Evolutionary conservation across 139 green algal genomes (phyloP).

Genomic region (Asterochloris erici): DNA sequence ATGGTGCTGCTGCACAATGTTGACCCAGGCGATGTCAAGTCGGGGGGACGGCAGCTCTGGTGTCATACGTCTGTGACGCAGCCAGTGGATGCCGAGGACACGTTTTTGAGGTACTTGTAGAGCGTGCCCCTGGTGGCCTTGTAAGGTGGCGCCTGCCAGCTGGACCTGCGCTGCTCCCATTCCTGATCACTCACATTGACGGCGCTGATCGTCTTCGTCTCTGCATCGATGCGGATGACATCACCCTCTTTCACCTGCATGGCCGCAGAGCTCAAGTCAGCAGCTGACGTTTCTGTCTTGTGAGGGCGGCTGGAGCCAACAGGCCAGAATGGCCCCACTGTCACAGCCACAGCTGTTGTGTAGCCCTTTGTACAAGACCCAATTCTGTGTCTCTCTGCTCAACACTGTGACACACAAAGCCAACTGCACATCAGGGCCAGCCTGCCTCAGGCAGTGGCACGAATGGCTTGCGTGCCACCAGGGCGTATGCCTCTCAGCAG

Average conservation of each 20-base stretch:
- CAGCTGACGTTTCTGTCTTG: background rate
- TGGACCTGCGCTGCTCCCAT: constrained; percentile 49
- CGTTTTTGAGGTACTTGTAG: constrained; percentile 98
- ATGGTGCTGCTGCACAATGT: background rate
- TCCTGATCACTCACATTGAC: constrained; percentile 71
- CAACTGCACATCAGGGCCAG: background rate
- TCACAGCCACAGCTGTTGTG: background rate
- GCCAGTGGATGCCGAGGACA: constrained; percentile 76
- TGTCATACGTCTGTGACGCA: constrained; percentile 90
- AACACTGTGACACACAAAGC: background rate
- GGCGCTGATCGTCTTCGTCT: constrained; percentile 75
- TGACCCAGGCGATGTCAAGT: background rate
- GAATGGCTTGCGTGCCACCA: background rate
- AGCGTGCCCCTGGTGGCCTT: constrained; percentile 85
- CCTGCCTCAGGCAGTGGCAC: background rate
- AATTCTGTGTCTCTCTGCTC: background rate
- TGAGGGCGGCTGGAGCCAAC: background rate
- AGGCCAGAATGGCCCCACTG: background rate
- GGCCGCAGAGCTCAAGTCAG: background rate
- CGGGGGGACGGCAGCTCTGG: background rate
- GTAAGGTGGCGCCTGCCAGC: constrained; percentile 75
- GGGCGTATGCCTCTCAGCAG: background rate
- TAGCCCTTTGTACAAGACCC: background rate
- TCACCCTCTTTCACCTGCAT: constrained; percentile 79
- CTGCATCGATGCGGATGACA: constrained; percentile 87